A percentile compares a stretch with the other conserved stretches of the same genome.
phyloP scores from a whole-genome alignment of 2,329 filamentous ascomycete species.

The Colletotrichum somersetense region DNA sequence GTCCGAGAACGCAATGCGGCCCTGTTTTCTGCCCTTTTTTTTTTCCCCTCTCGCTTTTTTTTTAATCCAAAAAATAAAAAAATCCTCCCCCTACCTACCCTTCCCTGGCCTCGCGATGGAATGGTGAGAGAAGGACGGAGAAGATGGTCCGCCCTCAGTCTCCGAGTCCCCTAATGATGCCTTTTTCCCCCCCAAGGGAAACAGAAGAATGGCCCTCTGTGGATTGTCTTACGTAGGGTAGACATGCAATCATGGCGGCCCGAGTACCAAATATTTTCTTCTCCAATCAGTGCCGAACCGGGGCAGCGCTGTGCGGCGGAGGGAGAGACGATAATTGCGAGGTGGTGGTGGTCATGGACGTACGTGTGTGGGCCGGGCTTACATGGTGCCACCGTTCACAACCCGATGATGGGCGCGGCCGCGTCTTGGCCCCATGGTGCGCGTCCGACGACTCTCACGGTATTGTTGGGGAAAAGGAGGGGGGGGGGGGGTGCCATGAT shows the following conservation, averaged over 20 bases:
- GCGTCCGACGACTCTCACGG: conserved; percentile 2
- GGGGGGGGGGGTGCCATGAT: conserved; percentile 9
- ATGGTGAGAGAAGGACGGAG: conserved; percentile 23
- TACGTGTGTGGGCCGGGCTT: neutral
- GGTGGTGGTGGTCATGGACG: neutral
- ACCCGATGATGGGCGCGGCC: conserved; percentile 23
- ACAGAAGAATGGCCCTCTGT: neutral
- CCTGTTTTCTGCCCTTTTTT: conserved; percentile 21
- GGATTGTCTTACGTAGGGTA: neutral
- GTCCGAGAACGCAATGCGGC: conserved; percentile 26
- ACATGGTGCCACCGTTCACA: neutral
- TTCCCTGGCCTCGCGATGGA: conserved; percentile 13
- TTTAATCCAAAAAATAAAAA: no score
- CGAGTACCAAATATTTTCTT: conserved; percentile 33
- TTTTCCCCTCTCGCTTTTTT: no score
- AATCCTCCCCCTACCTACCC: neutral
- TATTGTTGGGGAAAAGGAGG: neutral
- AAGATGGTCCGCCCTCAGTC: neutral
- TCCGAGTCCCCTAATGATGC: no score
- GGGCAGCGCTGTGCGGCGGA: conserved; percentile 19
- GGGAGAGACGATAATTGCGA: neutral
- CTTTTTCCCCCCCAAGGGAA: neutral
- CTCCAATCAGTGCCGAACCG: conserved; percentile 18
- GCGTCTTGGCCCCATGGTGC: neutral
- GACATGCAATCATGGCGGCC: conserved; percentile 8